Percentiles rank a stretch among this genome's conserved stretches.
These are phyloP conservation scores for Termitomyces sp. DNA, from an alignment of 768 basidiomycete genomes.

Conservation along the genomic window DNA sequence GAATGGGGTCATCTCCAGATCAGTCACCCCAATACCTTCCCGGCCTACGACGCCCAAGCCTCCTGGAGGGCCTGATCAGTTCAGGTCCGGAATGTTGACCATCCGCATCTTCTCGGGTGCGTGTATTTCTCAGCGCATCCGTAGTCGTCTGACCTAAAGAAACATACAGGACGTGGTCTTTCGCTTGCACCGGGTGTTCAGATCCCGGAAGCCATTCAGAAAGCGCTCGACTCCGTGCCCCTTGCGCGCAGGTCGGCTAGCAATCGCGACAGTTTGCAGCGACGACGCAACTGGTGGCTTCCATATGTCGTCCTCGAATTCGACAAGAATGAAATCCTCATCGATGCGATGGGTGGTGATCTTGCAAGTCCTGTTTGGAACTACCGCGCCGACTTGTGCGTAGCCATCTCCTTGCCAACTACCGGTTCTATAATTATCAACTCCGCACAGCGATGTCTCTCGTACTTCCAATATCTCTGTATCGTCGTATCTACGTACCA, in stretches of 20 bases:
- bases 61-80: constrained; percentile 49
- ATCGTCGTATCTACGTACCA: constrained; percentile 86
- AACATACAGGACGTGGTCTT: constrained; percentile 64
- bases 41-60: constrained; percentile 75
- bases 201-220: constrained; percentile 81
- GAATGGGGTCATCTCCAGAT: constrained; percentile 67
- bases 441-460: constrained; percentile 77
- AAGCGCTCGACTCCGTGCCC: constrained; percentile 63
- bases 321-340: constrained; percentile 94
- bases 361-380: constrained; percentile 89
- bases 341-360: constrained; percentile 96
- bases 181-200: constrained; percentile 70
- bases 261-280: constrained; percentile 87
- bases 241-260: constrained; percentile 52
- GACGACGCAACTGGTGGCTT: constrained; percentile 93
- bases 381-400: constrained; percentile 92
- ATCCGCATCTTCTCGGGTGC: constrained; percentile 92
- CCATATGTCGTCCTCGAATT: constrained; percentile 98
- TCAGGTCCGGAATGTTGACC: constrained; percentile 87
- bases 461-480: constrained; percentile 90
- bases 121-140: constrained; percentile 17
- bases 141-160: background rate
- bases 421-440: background rate
- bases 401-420: constrained; percentile 13
- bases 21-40: constrained; percentile 77